Evolutionary conservation across 192 early-diverging fungal genomes (phyloP), one percentile per base, ranked within the genome.

Genomic region (Backusella circina): DNA sequence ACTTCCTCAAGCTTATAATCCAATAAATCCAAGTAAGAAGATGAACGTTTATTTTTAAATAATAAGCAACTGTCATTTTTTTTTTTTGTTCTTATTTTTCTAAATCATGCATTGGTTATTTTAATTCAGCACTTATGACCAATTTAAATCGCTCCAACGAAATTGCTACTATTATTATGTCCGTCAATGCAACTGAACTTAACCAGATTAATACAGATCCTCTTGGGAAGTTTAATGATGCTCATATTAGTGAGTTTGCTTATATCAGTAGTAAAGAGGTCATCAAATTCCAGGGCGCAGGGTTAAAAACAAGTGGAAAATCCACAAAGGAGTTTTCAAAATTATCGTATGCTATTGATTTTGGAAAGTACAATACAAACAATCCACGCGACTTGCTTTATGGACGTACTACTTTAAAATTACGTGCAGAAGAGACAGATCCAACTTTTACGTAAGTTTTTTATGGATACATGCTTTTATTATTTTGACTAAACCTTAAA

Each of bases 281-380:
- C 35, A 75, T 80, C 72, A 67, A 79, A 32, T 83, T 80, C 57
- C 71, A 38, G 66, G 81, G 77, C 65, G 81, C 79, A 41, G 77
- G 82, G 26, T 38, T 86, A 39, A 70, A 75, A 39, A 83, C 77
- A 54, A 84, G 82, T n/a, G 85, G 85, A 33, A 81, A 86, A 71
- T 82, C 80, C 10, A 84, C 85, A 68, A 86, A 84, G 51, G 85
- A 83, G 33, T 86, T 82, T 65, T 71, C 82, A 32, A 86, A 86
- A 72, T 82, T 83, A 47, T 83, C 85, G 0, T 86, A 77, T 78
- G 79, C 83, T 73, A 44, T 86, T 69, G 71, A 76, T 39, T 79
- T 86, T 66, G 78, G 79, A 30, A 71, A 77, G 5, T 81, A 78
- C 6, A 78, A 72, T 73, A 82, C 79, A 44, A 79, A 77, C 33